Conservation (phyloP, 2,329 filamentous ascomycete species). For the Blastomyces parvus region DNA sequence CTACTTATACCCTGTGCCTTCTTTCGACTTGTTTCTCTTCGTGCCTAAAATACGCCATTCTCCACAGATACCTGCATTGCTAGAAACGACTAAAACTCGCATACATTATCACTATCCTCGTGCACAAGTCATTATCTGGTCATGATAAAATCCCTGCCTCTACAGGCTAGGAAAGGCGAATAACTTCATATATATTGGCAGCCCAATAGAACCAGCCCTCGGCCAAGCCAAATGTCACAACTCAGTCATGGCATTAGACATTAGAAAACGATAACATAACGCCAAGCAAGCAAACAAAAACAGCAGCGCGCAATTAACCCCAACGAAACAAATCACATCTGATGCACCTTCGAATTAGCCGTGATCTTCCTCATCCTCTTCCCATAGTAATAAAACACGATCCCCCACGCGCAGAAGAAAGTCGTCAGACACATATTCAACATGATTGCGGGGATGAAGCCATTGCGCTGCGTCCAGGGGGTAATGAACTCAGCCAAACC, state of each 20-base stretch:
- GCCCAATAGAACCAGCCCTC: not conserved
- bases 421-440: constrained; percentile 47
- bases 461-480: constrained; percentile 40
- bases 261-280: not conserved
- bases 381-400: constrained; percentile 49
- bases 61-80: not conserved
- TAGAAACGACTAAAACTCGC: not conserved
- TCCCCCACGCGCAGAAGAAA: constrained; percentile 46
- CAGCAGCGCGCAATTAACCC: not conserved
- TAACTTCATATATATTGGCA: not conserved
- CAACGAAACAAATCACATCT: constrained; percentile 28
- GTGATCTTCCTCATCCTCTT: constrained; percentile 51
- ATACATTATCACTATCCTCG: not conserved
- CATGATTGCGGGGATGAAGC: constrained; percentile 51
- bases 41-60: not conserved
- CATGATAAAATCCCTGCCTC: not conserved
- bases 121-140: not conserved
- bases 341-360: constrained; percentile 47
- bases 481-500: constrained; percentile 50
- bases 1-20: not conserved
- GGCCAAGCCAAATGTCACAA: not conserved
- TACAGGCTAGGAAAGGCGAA: not conserved
- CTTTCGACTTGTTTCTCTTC: not conserved
- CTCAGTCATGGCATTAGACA: not conserved
- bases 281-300: not conserved